Conservation (phyloP, 1,139 yeast genomes). For the Yamadazyma diddensiae region DNA sequence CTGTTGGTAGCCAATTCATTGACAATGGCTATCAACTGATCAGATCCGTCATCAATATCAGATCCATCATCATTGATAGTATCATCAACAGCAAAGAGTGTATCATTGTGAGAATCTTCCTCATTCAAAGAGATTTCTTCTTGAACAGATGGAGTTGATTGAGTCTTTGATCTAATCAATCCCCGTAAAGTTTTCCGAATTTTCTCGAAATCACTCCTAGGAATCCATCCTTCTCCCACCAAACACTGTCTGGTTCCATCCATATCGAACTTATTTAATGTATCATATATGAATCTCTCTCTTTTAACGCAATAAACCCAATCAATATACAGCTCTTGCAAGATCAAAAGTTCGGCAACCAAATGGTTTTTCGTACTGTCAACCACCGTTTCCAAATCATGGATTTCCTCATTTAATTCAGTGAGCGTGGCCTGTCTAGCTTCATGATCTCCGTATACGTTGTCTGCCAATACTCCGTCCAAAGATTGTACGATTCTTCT, state of each 20-base stretch:
- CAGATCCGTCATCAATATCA: slow-evolving; percentile 21
- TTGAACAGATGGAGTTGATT: slow-evolving; percentile 10
- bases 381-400: slow-evolving; percentile 54
- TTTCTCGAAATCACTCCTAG: slow-evolving; percentile 32
- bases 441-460: slow-evolving; percentile 55
- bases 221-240: slow-evolving; percentile 98
- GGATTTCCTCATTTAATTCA: slow-evolving; percentile 56
- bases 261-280: slow-evolving; percentile 77
- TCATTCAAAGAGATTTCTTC: slow-evolving; percentile 21
- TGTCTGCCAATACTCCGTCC: slow-evolving; percentile 70
- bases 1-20: slow-evolving; percentile 77
- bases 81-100: slow-evolving; percentile 57
- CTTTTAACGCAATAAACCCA: slow-evolving; percentile 49
- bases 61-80: slow-evolving; percentile 22
- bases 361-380: slow-evolving; percentile 69
- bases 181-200: slow-evolving; percentile 25
- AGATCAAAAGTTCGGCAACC: slow-evolving; percentile 65
- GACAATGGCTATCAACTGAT: slow-evolving; percentile 53
- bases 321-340: slow-evolving; percentile 53
- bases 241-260: slow-evolving; percentile 83
- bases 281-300: slow-evolving; percentile 73
- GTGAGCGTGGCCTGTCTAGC: slow-evolving; percentile 52
- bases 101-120: slow-evolving; percentile 2
- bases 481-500: slow-evolving; percentile 76
- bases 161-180: slow-evolving; percentile 26